These are phyloP conservation scores for Apiotrichum veenhuisii DNA, from an alignment of 1,284 basidiomycete species.

Conservation along the genomic window DNA sequence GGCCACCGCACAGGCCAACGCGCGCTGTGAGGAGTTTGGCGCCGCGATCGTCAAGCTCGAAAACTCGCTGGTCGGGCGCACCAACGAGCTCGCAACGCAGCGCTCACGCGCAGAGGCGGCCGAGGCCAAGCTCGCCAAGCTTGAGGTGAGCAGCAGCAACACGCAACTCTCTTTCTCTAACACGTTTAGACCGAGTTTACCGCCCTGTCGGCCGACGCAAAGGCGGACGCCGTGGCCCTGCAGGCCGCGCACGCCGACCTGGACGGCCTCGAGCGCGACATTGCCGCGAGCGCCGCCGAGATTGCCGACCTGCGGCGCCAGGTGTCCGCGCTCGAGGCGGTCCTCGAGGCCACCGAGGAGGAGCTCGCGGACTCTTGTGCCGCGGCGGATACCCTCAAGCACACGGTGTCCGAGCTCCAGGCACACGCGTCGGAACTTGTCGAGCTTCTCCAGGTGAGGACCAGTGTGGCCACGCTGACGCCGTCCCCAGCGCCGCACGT, in stretches of 20 bases:
- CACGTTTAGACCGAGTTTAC: background rate
- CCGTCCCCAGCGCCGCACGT: slow-evolving; percentile 2
- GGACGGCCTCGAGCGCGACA: background rate
- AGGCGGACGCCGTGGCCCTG: background rate
- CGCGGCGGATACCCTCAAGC: background rate
- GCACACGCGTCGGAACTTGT: background rate
- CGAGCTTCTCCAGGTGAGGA: slow-evolving; percentile 1
- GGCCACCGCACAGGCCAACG: background rate
- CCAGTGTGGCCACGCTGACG: background rate
- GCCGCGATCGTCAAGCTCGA: background rate
- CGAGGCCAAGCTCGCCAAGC: background rate
- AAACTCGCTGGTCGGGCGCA: background rate
- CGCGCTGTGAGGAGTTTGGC: background rate
- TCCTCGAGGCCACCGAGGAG: slow-evolving; percentile 3
- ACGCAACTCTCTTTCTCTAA: background rate
- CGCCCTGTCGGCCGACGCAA: background rate
- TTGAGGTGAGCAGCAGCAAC: background rate
- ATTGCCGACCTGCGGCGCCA: background rate
- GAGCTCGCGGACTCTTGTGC: slow-evolving; percentile 1
- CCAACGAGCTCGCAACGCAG: background rate
- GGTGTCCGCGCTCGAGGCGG: background rate
- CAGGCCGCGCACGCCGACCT: background rate
- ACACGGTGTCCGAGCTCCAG: background rate
- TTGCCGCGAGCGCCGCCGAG: background rate
- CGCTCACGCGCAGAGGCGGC: background rate